Evolutionary conservation across 2,329 filamentous ascomycete species (phyloP), one percentile per base, ranked within the genome.

Genomic region (Fusarium continuum): DNA sequence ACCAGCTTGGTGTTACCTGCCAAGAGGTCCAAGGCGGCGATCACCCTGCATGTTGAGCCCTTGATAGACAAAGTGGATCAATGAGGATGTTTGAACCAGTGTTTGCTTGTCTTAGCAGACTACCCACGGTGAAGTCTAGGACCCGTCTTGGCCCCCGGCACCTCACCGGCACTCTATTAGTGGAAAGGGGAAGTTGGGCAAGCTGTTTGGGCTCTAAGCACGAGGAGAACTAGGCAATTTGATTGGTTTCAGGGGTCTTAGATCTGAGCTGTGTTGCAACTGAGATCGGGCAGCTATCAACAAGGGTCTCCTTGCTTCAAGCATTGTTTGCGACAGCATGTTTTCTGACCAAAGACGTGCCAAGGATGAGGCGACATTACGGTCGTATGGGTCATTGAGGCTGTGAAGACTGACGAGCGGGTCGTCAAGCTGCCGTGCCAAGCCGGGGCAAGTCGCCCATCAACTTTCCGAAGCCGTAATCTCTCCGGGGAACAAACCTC

Each of bases 211-310:
- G 49, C 54, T 36, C 54, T 53, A 50, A 46, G 54, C 65, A 70
- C 62, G 63, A 67, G 67, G 65, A 16, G 29, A 3, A 5, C 4
- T 16, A 11, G 6, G 5, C 14, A 5, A 4, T 22, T 5, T 64
- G 43, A 70, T 70, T 70, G 68, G 63, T 6, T 25, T 52, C 20
- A 36, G 26, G 2, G 55, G 0, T 9, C 8, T 7, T 7, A 57
- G 38, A 64, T 67, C 58, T 61, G 14, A 65, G 53, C 53, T 58
- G 29, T 52, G 56, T 68, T 52, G 34, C 62, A 65, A 44, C 47
- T 49, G 39, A 70, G 68, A 70, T 70, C 68, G 68, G 68, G 68
- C 68, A 70, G 61, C 64, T 54, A 68, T 60, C 63, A 63, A 55
- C 61, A 35, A 46, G 49, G 53, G 25, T 8, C 28, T 29, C 54